These are phyloP conservation scores for Suillus subalutaceus DNA, from an alignment of 768 basidiomycete species.

Conservation along the genomic window DNA sequence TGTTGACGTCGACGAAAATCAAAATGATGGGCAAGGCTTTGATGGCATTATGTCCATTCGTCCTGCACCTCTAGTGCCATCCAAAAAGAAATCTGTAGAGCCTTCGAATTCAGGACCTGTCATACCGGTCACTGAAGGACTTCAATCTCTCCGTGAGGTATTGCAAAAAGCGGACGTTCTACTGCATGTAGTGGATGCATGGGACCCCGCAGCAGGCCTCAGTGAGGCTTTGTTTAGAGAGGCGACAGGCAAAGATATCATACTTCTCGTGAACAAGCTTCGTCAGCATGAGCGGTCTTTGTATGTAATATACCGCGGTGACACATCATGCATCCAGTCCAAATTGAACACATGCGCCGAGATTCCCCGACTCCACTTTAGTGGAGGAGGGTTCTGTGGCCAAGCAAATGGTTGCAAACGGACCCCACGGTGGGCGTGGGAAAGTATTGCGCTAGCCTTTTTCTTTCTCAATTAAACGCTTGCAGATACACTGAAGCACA, in stretches of 20 bases:
- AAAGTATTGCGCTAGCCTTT: no score
- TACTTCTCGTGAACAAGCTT: constrained; percentile 86
- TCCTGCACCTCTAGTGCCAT: constrained; percentile 3
- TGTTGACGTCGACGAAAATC: constrained; percentile 33
- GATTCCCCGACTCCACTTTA: no score
- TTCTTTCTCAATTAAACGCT: no score
- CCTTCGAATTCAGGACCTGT: constrained; percentile 13
- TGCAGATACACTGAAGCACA: no score
- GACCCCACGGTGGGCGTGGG: no score
- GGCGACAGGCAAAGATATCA: constrained; percentile 47
- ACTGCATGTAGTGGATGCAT: constrained; percentile 79
- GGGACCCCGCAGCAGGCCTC: constrained; percentile 77
- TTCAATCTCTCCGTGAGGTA: constrained; percentile 42
- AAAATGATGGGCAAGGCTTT: constrained; percentile 33
- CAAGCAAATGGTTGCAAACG: no score
- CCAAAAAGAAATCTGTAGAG: neutral
- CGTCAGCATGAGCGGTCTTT: no score
- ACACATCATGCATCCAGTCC: no score
- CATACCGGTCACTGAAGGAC: constrained; percentile 31
- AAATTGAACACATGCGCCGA: no score
- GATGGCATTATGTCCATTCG: constrained; percentile 41
- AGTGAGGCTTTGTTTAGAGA: constrained; percentile 60
- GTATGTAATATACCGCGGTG: no score
- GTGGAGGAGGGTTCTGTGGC: no score
- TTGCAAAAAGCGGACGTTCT: constrained; percentile 80